These are phyloP conservation scores for Artemisia tridentata DNA, from an alignment of 129 eudicot species.

Conservation along the genomic window DNA sequence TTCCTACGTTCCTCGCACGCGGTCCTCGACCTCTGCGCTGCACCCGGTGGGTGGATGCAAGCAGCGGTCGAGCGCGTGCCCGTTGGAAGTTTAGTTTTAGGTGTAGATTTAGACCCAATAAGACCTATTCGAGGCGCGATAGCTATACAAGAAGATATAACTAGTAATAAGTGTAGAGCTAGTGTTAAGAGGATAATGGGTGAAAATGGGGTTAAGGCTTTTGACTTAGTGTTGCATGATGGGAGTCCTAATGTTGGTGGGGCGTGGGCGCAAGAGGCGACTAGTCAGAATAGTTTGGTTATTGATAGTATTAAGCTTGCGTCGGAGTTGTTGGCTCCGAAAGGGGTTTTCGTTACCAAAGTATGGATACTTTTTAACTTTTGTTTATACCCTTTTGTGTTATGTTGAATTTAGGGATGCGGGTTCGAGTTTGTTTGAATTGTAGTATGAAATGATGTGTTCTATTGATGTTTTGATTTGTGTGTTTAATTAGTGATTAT, in stretches of 20 bases:
- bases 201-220: conserved; percentile 69
- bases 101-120: conserved; percentile 81
- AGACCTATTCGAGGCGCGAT: conserved; percentile 89
- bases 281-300: conserved; percentile 79
- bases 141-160: conserved; percentile 70
- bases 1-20: conserved; percentile 76
- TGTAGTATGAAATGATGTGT: no score
- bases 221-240: conserved; percentile 82
- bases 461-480: not conserved
- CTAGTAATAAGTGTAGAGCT: conserved; percentile 60
- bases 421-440: no score
- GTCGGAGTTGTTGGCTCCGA: conserved; percentile 76
- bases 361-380: conserved; percentile 28
- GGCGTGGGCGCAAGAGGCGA: conserved; percentile 94
- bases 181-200: conserved; percentile 57
- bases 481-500: no score
- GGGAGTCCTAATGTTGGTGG: conserved; percentile 97
- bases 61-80: conserved; percentile 81
- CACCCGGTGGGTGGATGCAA: conserved; percentile 99
- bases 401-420: no score
- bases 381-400: not conserved
- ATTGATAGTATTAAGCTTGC: conserved; percentile 90
- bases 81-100: conserved; percentile 79
- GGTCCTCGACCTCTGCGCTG: conserved; percentile 95
- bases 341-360: conserved; percentile 83